A percentile compares a stretch with the other conserved stretches of the same genome.
These are phyloP conservation scores for Penicillium sp. DNA, from an alignment of 2,329 filamentous ascomycete genomes.

Conservation along the genomic window DNA sequence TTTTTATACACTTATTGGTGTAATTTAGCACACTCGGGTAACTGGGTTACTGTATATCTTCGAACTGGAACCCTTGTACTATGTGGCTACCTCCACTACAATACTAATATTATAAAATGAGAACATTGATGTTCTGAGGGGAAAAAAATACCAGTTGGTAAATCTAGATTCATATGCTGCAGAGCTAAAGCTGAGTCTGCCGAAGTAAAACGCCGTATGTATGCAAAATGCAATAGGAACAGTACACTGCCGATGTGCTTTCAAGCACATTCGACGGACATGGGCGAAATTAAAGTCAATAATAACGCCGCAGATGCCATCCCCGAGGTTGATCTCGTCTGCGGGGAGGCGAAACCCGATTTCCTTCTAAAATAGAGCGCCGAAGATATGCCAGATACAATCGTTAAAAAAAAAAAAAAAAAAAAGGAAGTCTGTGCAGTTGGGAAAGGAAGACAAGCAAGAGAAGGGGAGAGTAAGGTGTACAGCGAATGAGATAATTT, in stretches of 20 bases:
- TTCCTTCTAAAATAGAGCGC: conserved; percentile 22
- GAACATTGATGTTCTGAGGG: not conserved
- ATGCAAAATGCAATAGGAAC: conserved; percentile 29
- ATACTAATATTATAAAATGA: no score
- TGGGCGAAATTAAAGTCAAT: not conserved
- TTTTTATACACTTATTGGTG: not conserved
- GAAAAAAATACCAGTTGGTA: not conserved
- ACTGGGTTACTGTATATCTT: not conserved
- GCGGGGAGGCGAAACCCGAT: conserved; percentile 11
- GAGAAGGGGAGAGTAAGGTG: conserved; percentile 14
- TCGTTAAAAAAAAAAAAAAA: conserved; percentile 13
- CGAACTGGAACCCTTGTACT: not conserved
- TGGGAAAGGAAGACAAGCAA: conserved; percentile 1
- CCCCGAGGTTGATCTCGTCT: not conserved
- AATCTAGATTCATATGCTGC: conserved; percentile 2
- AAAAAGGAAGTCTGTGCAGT: conserved; percentile 17
- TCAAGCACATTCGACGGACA: conserved; percentile 1
- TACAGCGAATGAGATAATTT: conserved; percentile 22
- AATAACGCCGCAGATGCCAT: conserved; percentile 18
- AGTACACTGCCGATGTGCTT: conserved; percentile 4
- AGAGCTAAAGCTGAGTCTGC: conserved; percentile 1
- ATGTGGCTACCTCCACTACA: not conserved
- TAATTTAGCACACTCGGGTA: not conserved
- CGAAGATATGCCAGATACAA: conserved; percentile 18
- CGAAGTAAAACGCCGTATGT: conserved; percentile 12